A percentile compares a stretch with the other conserved stretches of the same genome.
phyloP scores from a whole-genome alignment of 768 basidiomycete species.

The Trametes meyenii region DNA sequence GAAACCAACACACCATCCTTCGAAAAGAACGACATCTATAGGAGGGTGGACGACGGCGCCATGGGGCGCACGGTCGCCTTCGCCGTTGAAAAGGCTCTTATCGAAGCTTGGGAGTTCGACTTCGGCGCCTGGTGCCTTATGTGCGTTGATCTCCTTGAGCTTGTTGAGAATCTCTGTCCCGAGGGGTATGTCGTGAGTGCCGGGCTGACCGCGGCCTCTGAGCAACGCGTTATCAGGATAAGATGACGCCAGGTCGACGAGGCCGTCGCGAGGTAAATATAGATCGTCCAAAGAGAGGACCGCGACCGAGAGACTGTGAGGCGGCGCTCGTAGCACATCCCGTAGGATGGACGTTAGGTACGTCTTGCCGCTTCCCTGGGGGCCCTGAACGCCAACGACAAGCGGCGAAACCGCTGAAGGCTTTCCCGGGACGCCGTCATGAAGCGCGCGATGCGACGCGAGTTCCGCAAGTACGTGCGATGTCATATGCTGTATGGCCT shows the following conservation, averaged over 20 bases:
- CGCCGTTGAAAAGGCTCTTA: slow-evolving; percentile 78
- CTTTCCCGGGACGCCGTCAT: not conserved
- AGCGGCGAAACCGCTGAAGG: slow-evolving; percentile 49
- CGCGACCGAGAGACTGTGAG: slow-evolving; percentile 56
- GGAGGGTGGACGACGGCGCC: slow-evolving; percentile 51
- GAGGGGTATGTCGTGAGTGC: slow-evolving; percentile 84
- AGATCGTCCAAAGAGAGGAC: slow-evolving; percentile 84
- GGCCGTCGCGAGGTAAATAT: slow-evolving; percentile 72
- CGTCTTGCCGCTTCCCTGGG: slow-evolving; percentile 94
- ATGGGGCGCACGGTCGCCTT: slow-evolving; percentile 75
- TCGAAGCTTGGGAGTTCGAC: slow-evolving; percentile 81
- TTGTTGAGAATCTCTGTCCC: slow-evolving; percentile 54
- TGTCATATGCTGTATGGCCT: slow-evolving; percentile 41
- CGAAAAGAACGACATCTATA: slow-evolving; percentile 84
- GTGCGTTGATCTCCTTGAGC: slow-evolving; percentile 48
- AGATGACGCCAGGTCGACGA: slow-evolving; percentile 55
- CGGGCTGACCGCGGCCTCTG: slow-evolving; percentile 87
- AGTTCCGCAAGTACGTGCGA: slow-evolving; percentile 44
- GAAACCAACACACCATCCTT: slow-evolving; percentile 97
- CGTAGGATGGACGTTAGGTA: slow-evolving; percentile 67
- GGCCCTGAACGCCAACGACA: slow-evolving; percentile 88
- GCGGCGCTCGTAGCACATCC: slow-evolving; percentile 39
- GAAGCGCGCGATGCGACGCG: slow-evolving; percentile 32
- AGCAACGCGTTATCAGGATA: slow-evolving; percentile 68
- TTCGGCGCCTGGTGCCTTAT: not conserved